Evolutionary conservation across 208 protist species (phyloP), one percentile per base, ranked within the genome.

Genomic region (Trypanosoma scelopori): DNA sequence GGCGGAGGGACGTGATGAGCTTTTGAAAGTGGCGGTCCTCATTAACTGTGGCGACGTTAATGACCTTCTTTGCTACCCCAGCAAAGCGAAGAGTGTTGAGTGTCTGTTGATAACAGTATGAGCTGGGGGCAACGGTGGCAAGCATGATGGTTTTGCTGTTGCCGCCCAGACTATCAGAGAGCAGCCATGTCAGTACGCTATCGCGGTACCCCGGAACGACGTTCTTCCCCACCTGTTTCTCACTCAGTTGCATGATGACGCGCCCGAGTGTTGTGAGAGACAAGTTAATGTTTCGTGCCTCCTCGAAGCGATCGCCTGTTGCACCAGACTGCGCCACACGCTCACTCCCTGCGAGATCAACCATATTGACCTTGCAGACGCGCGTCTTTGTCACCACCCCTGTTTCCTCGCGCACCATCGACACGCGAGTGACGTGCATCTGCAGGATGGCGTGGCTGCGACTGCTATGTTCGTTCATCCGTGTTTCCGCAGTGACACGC

Each of bases 271-370:
- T 96, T 30, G 97, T 89, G 13, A 99, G 85, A 13, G 91, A 98
- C 20, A 98, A 90, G 79, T 99, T 99, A 55, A 99, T 99, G 69
- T 98, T 93, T 22, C 76, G 85, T 18, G 96, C 96, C 73, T 99
- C 97, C 61, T 97, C 90, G 27, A 98, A 84, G 35, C 91, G 91
- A 16, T 95, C 67, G 0, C 97, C 98, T 9, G 87, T 84, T 0
- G 82, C 85, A n/a, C 97, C 98, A 23, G 92, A 90, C 53, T 90
- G 78, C 37, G 86, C 65, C 1, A 89, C 80, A n/a, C 97, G 89
- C 83, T 99, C 98, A 49, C 88, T 97, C 27, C 98, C 98, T 7
- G 98, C 98, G 5, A 99, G 84, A 81, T 99, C 98, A 13, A 99
- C 98, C 56, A 99, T 76, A 61, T 95, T 99, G 25, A 97, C 76